phyloP scores from a whole-genome alignment of 331 rosid genomes.

The Cydonia oblonga region DNA sequence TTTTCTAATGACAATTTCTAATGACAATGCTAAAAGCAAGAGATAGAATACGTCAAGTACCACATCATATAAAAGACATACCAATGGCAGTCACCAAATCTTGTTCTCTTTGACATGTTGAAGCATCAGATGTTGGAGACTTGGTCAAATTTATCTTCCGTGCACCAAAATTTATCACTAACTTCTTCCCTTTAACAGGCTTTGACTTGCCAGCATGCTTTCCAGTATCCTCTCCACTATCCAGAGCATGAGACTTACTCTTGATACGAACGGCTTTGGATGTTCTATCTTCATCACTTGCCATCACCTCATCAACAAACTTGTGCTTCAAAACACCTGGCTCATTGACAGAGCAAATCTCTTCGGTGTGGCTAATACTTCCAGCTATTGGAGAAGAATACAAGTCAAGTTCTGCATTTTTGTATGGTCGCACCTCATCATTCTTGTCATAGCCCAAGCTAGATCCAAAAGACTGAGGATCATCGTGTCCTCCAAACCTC shows the following conservation, averaged over 20 bases:
- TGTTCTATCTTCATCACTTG: slow-evolving; percentile 71
- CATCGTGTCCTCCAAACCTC: slow-evolving; percentile 55
- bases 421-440: slow-evolving; percentile 40
- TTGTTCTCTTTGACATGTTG: slow-evolving; percentile 74
- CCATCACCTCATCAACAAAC: slow-evolving; percentile 93
- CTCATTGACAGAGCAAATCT: slow-evolving; percentile 34
- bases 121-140: slow-evolving; percentile 79
- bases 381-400: slow-evolving; percentile 63
- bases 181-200: slow-evolving; percentile 70
- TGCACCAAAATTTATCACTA: slow-evolving; percentile 82
- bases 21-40: neutral
- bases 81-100: slow-evolving; percentile 50
- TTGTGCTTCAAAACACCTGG: slow-evolving; percentile 63
- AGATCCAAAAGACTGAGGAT: slow-evolving; percentile 37
- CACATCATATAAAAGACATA: slow-evolving; percentile 17
- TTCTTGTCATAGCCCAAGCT: slow-evolving; percentile 49
- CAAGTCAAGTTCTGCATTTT: slow-evolving; percentile 48
- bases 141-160: slow-evolving; percentile 76
- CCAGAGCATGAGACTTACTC: slow-evolving; percentile 43
- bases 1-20: too few species aligned
- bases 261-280: slow-evolving; percentile 69
- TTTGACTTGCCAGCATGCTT: slow-evolving; percentile 47
- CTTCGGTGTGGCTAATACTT: slow-evolving; percentile 58
- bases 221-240: slow-evolving; percentile 63
- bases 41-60: neutral